Evolutionary conservation across 371 early-diverging fungal genomes (phyloP).

Genomic region (Zychaea mexicana): DNA sequence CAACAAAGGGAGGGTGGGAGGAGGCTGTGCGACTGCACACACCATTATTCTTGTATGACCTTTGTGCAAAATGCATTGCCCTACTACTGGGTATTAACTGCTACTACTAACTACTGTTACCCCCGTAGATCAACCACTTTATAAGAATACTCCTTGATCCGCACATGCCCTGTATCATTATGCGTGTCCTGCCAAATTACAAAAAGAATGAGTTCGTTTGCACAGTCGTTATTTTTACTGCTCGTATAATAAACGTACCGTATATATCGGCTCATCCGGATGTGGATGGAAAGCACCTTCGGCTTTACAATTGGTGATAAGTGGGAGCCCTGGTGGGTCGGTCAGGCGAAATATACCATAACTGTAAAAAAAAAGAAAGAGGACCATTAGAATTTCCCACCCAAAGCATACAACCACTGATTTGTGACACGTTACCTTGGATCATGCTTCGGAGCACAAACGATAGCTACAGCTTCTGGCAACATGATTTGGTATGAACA

Average conservation of each 20-base stretch:
- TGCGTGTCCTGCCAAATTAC: slow-evolving; percentile 64
- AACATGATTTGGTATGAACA: slow-evolving; percentile 91
- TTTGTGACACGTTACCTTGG: slow-evolving; percentile 56
- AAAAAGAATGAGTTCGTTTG: too few relatives aligned
- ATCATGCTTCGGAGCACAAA: slow-evolving; percentile 77
- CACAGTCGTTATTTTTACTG: too few relatives aligned
- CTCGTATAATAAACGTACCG: too few relatives aligned
- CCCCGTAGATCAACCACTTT: slow-evolving; percentile 57
- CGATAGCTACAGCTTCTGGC: slow-evolving; percentile 94
- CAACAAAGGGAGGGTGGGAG: too few relatives aligned
- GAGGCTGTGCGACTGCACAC: too few relatives aligned
- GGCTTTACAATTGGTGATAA: slow-evolving; percentile 74
- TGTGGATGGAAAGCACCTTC: slow-evolving; percentile 87
- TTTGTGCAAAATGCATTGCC: too few relatives aligned
- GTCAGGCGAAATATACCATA: slow-evolving; percentile 89
- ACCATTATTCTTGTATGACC: too few relatives aligned
- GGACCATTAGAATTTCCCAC: background rate
- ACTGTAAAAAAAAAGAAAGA: slow-evolving; percentile 27
- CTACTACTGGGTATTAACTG: too few relatives aligned
- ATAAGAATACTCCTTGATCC: slow-evolving; percentile 42
- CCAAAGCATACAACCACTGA: background rate
- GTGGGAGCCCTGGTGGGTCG: slow-evolving; percentile 85
- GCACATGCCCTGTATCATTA: slow-evolving; percentile 46
- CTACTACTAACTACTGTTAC: too few relatives aligned
- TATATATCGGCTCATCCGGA: slow-evolving; percentile 64